Base-by-base conservation (phyloP, 139 green algal species). In the Chara braunii region DNA sequence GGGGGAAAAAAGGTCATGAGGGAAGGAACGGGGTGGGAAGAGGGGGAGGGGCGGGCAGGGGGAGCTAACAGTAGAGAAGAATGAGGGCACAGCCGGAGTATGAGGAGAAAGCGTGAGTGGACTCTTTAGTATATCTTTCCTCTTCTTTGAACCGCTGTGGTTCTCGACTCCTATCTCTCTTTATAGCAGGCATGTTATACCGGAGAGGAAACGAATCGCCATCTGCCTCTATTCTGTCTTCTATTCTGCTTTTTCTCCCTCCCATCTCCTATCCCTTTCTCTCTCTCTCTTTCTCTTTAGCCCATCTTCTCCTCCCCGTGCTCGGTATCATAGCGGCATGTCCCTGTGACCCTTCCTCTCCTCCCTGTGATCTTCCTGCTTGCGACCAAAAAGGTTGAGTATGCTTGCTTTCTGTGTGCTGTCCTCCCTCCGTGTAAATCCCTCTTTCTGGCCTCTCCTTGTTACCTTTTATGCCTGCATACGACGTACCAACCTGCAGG, bases 141-240 rank as follows among this genome's bases (percentile, higher is more conserved):
- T n/a, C 56, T 65, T 55, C 59, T 45, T 68, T 68, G 26, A 43
- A 35, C 11, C 40, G 18, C 40, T 48, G 40, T n/a, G 18, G n/a
- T 18, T 48, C n/a, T 48, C 40, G 18, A n/a, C 40, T n/a, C 40
- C 40, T n/a, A n/a, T n/a, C 40, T n/a, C n/a, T 26, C 40, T 26
- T 18, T n/a, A 48, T 18, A 48, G 18, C 40, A 48, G 40, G n/a
- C 18, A 48, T 26, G 40, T n/a, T n/a, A n/a, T n/a, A n/a, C n/a
- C n/a, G n/a, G n/a, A n/a, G n/a, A n/a, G n/a, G n/a, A n/a, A n/a
- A n/a, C n/a, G n/a, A n/a, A n/a, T n/a, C n/a, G n/a, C n/a, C n/a
- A n/a, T n/a, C n/a, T n/a, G n/a, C n/a, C n/a, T n/a, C n/a, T n/a
- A n/a, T n/a, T n/a, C n/a, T n/a, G n/a, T n/a, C n/a, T n/a, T n/a